Evolutionary conservation across 2,329 filamentous ascomycete species (phyloP).

Genomic region (Alternaria atra): DNA sequence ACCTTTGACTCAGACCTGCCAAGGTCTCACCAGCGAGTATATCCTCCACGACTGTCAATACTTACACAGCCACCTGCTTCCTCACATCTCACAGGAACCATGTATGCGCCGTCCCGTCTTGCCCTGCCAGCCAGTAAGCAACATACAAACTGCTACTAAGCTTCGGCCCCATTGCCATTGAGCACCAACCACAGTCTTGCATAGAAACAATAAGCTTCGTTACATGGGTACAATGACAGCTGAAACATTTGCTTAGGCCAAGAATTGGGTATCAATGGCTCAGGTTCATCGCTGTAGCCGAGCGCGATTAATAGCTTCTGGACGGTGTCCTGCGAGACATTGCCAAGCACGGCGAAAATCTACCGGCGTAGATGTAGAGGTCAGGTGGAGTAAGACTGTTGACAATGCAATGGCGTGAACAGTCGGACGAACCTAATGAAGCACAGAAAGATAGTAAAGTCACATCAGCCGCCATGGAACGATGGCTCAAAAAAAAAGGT

Average conservation of each 20-base stretch:
- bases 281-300: neutral
- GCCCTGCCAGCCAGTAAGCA: slow-evolving; percentile 7
- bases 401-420: neutral
- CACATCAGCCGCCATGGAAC: neutral
- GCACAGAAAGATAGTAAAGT: neutral
- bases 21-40: neutral
- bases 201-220: slow-evolving; percentile 16
- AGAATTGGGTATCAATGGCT: neutral
- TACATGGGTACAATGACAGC: slow-evolving; percentile 11
- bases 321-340: neutral
- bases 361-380: neutral
- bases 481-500: neutral
- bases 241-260: slow-evolving; percentile 7
- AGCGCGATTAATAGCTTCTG: neutral
- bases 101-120: slow-evolving; percentile 8
- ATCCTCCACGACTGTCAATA: neutral
- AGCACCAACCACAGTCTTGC: neutral
- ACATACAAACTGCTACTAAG: neutral
- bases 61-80: neutral
- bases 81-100: slow-evolving; percentile 3
- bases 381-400: neutral
- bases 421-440: neutral
- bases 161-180: neutral
- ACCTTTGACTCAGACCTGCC: neutral
- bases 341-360: neutral